Evolutionary conservation across 495 filamentous ascomycete genomes (phyloP), one percentile per base, ranked within the genome.

Genomic region (Tuber indicum): DNA sequence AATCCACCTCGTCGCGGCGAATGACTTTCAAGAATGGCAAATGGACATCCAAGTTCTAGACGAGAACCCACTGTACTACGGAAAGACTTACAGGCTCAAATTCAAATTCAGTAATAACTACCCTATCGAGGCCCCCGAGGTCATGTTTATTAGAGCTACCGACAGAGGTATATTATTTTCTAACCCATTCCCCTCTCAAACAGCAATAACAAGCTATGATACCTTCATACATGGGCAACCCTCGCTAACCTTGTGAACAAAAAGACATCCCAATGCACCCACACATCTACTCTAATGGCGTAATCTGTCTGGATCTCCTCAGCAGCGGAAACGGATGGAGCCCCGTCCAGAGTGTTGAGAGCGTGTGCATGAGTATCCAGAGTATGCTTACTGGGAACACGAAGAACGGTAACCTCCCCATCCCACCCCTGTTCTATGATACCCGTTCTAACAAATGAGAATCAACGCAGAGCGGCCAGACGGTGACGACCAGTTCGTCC

Each of bases 221-320:
- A 26, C n/a, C 36, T 70, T 75, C 62, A 69, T 49, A 8, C 43
- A 72, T 74, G 36, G 42, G 58, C 32, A 70, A 52, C 44, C 49
- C 47, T 4, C 41, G 36, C 71, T 70, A 78, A 78, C 76, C 44
- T n/a, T 49, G 23, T 47, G 10, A 70, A 44, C 58, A 85, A 89
- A 58, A 91, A 71, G 88, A 91, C 8, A 96, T 99, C 79, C 96
- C 96, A 1, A 96, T 97, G 82, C 96, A 99, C 80, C 96, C 96
- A 1, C 96, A 99, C 86, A 92, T 99, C 84, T 99, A 99, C 85
- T 94, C 92, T 78, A 99, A 99, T 84, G 96, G 96, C 73, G 94
- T 97, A 84, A 99, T 99, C 83, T 99, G 96, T 82, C 91, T 99
- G 39, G 96, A 99, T 80, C 91, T 99, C 0, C 91, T 99, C 26